Conservation (phyloP, 352 stramenopile genomes). For the Peronosclerospora sorghi region DNA sequence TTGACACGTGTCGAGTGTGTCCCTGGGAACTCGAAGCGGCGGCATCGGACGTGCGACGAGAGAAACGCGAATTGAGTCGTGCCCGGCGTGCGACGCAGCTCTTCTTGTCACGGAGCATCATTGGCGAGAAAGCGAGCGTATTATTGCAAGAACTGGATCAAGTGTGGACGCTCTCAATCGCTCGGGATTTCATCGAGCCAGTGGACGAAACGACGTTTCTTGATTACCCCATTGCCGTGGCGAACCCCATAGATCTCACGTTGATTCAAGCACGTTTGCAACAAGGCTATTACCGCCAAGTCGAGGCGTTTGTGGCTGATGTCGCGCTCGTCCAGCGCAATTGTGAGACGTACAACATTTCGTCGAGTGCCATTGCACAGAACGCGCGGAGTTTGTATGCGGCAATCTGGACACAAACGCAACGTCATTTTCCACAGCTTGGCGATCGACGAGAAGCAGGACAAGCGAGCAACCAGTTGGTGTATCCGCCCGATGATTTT, state of each 20-base stretch:
- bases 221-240: constrained; percentile 74
- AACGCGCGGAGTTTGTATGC: constrained; percentile 64
- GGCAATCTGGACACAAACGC: constrained; percentile 43
- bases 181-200: constrained; percentile 70
- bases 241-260: constrained; percentile 77
- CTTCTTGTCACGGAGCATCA: constrained; percentile 41
- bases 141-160: constrained; percentile 48
- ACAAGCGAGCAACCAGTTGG: constrained; percentile 14
- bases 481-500: constrained; percentile 51
- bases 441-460: constrained; percentile 13
- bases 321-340: constrained; percentile 61
- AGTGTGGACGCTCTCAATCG: constrained; percentile 58
- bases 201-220: constrained; percentile 60
- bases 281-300: constrained; percentile 69
- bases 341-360: constrained; percentile 82
- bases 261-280: constrained; percentile 63
- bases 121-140: constrained; percentile 32
- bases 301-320: constrained; percentile 74
- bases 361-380: constrained; percentile 66
- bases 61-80: constrained; percentile 35
- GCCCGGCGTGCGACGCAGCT: constrained; percentile 25
- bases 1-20: constrained; percentile 51
- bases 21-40: constrained; percentile 73
- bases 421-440: constrained; percentile 50
- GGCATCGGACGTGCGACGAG: constrained; percentile 14